phyloP scores from a whole-genome alignment of 164 flowering plant genomes.

The Vitis cinerea region DNA sequence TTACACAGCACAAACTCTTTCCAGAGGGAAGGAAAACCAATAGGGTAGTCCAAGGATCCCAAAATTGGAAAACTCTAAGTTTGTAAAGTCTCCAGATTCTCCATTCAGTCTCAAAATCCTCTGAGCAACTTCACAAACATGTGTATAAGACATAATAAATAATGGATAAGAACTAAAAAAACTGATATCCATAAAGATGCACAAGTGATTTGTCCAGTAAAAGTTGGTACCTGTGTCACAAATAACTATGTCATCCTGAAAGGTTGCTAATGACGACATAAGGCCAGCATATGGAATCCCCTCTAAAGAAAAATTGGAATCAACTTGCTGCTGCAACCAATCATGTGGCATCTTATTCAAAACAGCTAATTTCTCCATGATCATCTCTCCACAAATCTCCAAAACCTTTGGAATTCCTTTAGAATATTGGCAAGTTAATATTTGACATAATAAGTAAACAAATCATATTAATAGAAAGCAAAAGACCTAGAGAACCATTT shows the following conservation, averaged over 20 bases:
- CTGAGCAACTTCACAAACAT: conserved; percentile 60
- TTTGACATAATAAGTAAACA: conserved; percentile 3
- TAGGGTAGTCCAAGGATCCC: conserved; percentile 85
- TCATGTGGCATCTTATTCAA: conserved; percentile 44
- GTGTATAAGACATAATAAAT: conserved; percentile 9
- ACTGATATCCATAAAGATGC: background rate
- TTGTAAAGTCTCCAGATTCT: conserved; percentile 45
- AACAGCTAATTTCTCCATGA: conserved; percentile 50
- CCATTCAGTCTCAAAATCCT: conserved; percentile 42
- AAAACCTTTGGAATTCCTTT: conserved; percentile 58
- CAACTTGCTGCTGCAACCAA: conserved; percentile 34
- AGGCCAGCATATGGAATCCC: conserved; percentile 41
- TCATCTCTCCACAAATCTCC: conserved; percentile 58
- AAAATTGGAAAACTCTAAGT: conserved; percentile 62
- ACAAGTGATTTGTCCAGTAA: conserved; percentile 4
- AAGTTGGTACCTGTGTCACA: conserved; percentile 68
- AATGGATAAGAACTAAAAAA: background rate
- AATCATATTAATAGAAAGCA: background rate
- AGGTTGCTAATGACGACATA: conserved; percentile 58
- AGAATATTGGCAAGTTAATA: conserved; percentile 9
- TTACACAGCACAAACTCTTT: conserved; percentile 57
- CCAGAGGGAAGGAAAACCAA: conserved; percentile 67
- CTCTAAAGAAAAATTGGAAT: conserved; percentile 25
- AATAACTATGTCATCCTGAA: conserved; percentile 40
- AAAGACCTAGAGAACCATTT: background rate